A percentile compares a stretch with the other conserved stretches of the same genome.
phyloP scores from a whole-genome alignment of 208 protist genomes.

The Naegleria gruberi region DNA sequence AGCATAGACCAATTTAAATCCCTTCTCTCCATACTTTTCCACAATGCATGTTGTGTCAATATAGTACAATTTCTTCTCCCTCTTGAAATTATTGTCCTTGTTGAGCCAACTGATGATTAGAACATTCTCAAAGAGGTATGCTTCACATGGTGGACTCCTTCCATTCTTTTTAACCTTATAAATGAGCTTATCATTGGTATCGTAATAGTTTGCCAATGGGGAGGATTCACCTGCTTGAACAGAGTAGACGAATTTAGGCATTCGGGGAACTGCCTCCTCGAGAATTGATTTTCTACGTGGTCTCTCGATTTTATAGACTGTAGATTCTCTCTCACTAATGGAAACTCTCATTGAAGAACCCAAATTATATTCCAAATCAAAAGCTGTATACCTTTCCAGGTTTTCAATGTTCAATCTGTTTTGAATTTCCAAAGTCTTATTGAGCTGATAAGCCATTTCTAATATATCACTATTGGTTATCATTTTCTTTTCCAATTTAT shows the following conservation, averaged over 20 bases:
- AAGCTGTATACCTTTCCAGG: not conserved
- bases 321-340: not conserved
- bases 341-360: not conserved
- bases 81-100: not conserved
- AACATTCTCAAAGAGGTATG: not conserved
- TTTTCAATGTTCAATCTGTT: not conserved
- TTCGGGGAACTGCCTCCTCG: not conserved
- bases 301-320: not conserved
- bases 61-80: not conserved
- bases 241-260: not conserved
- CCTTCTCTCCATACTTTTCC: not conserved
- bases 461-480: not conserved
- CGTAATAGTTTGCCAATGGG: not conserved
- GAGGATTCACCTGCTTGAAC: not conserved
- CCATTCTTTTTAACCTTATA: not conserved
- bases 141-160: not conserved
- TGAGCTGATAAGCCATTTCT: not conserved
- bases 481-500: constrained; percentile 9
- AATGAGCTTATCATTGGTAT: not conserved
- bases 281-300: not conserved
- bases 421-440: not conserved
- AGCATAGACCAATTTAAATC: not conserved
- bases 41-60: not conserved
- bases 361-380: not conserved
- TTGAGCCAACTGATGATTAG: not conserved